These are phyloP conservation scores for Eleusine coracana DNA, from an alignment of 176 grass and related monocot genomes.

Conservation along the genomic window DNA sequence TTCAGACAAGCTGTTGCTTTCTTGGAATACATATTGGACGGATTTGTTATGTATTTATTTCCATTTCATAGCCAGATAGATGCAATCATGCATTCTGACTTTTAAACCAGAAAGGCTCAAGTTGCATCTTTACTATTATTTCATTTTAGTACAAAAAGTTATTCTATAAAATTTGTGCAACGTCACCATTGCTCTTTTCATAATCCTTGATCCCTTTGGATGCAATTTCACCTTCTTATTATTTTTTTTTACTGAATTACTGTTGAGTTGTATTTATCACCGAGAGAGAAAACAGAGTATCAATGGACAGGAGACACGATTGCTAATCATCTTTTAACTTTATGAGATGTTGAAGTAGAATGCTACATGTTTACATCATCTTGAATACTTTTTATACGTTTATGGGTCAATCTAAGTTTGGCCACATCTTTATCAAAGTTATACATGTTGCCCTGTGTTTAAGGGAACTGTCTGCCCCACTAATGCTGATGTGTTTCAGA, in stretches of 20 bases:
- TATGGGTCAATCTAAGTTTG: background rate
- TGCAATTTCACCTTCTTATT: background rate
- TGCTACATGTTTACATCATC: background rate
- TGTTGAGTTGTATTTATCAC: background rate
- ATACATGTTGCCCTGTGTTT: constrained; percentile 17
- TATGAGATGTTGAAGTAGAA: background rate
- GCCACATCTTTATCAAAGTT: background rate
- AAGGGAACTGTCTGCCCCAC: constrained; percentile 32
- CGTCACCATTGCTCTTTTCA: background rate
- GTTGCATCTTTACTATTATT: constrained; percentile 23
- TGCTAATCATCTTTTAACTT: background rate
- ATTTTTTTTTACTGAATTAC: background rate
- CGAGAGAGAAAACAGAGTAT: background rate
- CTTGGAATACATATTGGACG: constrained; percentile 39
- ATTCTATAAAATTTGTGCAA: background rate
- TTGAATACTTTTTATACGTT: background rate
- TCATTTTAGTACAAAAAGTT: background rate
- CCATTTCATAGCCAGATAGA: constrained; percentile 50
- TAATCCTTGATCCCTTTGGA: background rate
- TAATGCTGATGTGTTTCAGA: background rate
- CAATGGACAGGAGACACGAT: too few species aligned
- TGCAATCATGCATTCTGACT: constrained; percentile 52
- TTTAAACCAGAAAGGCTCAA: constrained; percentile 41
- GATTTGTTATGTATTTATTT: constrained; percentile 35
- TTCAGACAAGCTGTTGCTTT: constrained; percentile 60